These are phyloP conservation scores for Saturnispora quitensis DNA, from an alignment of 805 yeast species.

Conservation along the genomic window DNA sequence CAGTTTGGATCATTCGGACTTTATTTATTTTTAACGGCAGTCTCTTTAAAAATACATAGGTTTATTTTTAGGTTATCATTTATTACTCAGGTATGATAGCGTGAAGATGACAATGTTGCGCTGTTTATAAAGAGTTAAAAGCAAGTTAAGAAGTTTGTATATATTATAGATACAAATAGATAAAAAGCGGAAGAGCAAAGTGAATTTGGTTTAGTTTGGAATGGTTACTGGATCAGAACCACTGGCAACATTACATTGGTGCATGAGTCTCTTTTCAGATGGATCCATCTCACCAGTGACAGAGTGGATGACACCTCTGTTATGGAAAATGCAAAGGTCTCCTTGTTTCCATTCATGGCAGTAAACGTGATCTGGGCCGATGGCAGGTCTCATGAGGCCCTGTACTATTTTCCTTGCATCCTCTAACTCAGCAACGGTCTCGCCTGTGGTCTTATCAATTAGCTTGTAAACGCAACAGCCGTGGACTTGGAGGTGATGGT, in stretches of 20 bases:
- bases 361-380: slow-evolving; percentile 62
- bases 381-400: slow-evolving; percentile 77
- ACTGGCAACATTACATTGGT: slow-evolving; percentile 87
- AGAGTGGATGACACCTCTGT: slow-evolving; percentile 86
- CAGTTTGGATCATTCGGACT: not conserved
- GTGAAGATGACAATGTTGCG: not conserved
- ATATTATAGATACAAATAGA: not conserved
- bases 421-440: slow-evolving; percentile 50
- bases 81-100: not conserved
- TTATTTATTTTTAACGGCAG: not conserved
- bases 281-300: slow-evolving; percentile 82
- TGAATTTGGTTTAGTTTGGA: slow-evolving; percentile 40
- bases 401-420: slow-evolving; percentile 70
- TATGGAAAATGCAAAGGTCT: slow-evolving; percentile 77
- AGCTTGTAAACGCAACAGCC: slow-evolving; percentile 77
- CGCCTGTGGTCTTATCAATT: slow-evolving; percentile 45
- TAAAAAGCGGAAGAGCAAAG: not conserved
- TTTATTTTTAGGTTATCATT: not conserved
- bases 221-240: slow-evolving; percentile 51
- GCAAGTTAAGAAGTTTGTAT: not conserved
- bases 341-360: slow-evolving; percentile 81
- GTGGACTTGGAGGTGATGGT: slow-evolving; percentile 79
- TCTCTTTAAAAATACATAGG: not conserved
- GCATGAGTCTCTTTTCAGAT: slow-evolving; percentile 80
- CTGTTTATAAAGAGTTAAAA: not conserved